Evolutionary conservation across 352 stramenopile species (phyloP), one percentile per base, ranked within the genome.

Genomic region (Pythium brassicae): DNA sequence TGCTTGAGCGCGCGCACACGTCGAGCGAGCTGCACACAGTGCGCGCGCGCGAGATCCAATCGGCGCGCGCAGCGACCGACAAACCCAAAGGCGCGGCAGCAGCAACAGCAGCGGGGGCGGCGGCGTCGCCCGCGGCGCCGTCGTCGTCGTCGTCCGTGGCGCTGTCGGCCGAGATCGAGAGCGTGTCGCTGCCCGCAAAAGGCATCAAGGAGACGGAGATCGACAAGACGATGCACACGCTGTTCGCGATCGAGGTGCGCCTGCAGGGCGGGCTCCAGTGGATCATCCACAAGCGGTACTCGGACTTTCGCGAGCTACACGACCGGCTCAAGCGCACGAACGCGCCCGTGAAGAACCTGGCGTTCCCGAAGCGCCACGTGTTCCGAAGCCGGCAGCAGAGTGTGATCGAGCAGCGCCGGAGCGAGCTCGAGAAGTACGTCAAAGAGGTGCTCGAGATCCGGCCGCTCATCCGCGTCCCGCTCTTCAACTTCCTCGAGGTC

Each of bases 401-500:
- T 43, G 86, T 93, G n/a, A 87, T 95, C 50, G 82, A 95, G 40
- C 83, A 94, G 66, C 72, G 86, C 15, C 78, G 86, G 14, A 87
- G 71, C 56, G 86, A 94, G 56, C 57, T 95, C 45, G 86, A 94
- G 53, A 89, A 91, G 61, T 95, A 95, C 61, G 87, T 95, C 53
- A 92, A 94, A 59, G 82, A 93, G 48, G 80, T 91, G 47, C 59
- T 95, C 26, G 80, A 89, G 23, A 89, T 95, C 27, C 69, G 72
- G 1, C 82, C 86, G 51, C 59, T 91, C 14, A 94, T 94, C 26
- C 81, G 83, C 19, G 79, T 94, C 19, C 83, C 83, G 42, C 66
- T 95, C n/a, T 93, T 91, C 64, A 94, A 92, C 59, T 95, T 95
- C 55, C 63, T 95, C 20, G 82, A 92, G 37, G 86, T 95, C 1